Base-by-base conservation (phyloP, 2,329 filamentous ascomycete species). In the Diaporthe ilicicola region DNA sequence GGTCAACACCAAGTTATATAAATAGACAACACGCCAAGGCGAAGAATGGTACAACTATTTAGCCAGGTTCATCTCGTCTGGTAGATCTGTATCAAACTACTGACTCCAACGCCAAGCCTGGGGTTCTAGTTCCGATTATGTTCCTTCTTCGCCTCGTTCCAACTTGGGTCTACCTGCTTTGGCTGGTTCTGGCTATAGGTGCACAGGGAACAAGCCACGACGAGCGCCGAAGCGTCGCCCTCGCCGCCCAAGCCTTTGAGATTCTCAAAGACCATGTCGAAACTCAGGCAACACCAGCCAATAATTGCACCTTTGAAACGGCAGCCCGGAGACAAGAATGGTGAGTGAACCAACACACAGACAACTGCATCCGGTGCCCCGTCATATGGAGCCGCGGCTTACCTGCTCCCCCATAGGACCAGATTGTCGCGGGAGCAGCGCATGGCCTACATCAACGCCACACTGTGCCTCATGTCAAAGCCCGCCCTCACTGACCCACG, bases 381-480 rank as follows among this genome's bases (percentile, higher is more conserved):
- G 0, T n/a, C 12, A 4, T 12, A n/a, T 3, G 17, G 2, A 1
- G 6, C 2, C 13, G 4, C 12, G 12, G 44, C 59, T 64, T 3
- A 64, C 29, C 15, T 13, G n/a, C 54, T 67, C n/a, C 66, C 27
- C 22, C 1, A 17, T 0, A 73, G 74, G 69, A 75, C 72, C 22
- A 9, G 29, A 37, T 8, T 64, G 19, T 50, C 59, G 19, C 42
- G 29, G 22, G 64, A 64, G 59, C 59, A 75, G 71, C 74, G 78
- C 67, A 74, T 78, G 51, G 76, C 78, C 34, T 79, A 80, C 69
- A 72, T 75, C 69, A 75, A 70, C 29, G 77, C 79, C 7, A 75
- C 79, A 5, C 74, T 67, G 12, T 80, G 79, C 54, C 71, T 80
- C 56, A 74, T 74, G 74, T 76, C 78, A 48, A 66, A 75, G 27